Evolutionary conservation across 352 stramenopile genomes (phyloP).

Genomic region (Pythium aquatile): DNA sequence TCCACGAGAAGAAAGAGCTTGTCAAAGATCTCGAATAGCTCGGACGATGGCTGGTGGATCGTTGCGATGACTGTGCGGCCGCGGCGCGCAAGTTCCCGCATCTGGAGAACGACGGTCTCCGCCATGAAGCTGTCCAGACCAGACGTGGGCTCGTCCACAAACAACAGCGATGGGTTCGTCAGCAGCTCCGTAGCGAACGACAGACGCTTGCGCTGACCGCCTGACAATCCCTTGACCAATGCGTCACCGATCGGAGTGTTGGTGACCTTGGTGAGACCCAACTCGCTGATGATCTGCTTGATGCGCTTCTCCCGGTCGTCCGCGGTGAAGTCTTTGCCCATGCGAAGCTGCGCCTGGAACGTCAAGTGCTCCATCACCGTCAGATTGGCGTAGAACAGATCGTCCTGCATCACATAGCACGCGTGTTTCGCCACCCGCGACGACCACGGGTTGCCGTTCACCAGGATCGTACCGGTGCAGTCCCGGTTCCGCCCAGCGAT

Average conservation of each 20-base stretch:
- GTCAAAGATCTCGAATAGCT: constrained; percentile 42
- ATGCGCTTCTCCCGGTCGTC: constrained; percentile 47
- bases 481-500: constrained; percentile 40
- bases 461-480: constrained; percentile 30
- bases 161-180: constrained; percentile 76
- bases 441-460: constrained; percentile 44
- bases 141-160: constrained; percentile 86
- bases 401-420: constrained; percentile 90
- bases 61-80: constrained; percentile 87
- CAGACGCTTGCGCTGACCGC: constrained; percentile 80
- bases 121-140: constrained; percentile 63
- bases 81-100: constrained; percentile 68
- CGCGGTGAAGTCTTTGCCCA: constrained; percentile 40
- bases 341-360: constrained; percentile 80
- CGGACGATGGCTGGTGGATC: constrained; percentile 84
- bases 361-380: constrained; percentile 87
- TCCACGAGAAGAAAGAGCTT: constrained; percentile 35
- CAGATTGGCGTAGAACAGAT: constrained; percentile 88
- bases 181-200: constrained; percentile 81
- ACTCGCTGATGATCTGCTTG: constrained; percentile 55
- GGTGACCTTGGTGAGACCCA: constrained; percentile 45
- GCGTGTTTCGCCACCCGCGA: constrained; percentile 37
- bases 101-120: constrained; percentile 50
- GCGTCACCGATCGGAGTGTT: constrained; percentile 58
- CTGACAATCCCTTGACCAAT: constrained; percentile 56